These are phyloP conservation scores for Verticillium alfalfae DNA, from an alignment of 2,329 filamentous ascomycete species.

Conservation along the genomic window DNA sequence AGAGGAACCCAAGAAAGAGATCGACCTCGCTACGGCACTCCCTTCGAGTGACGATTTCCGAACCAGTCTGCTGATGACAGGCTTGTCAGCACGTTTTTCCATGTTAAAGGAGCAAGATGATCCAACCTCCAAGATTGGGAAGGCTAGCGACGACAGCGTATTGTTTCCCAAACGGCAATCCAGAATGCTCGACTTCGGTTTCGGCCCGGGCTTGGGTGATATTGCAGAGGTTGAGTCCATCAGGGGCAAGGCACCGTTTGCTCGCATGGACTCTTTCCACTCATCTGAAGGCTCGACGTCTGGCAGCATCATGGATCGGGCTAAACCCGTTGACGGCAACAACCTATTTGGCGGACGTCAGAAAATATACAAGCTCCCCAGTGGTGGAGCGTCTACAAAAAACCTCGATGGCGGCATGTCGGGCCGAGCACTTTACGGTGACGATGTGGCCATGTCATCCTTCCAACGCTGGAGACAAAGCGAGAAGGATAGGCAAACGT, in stretches of 20 bases:
- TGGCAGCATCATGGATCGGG: constrained; percentile 75
- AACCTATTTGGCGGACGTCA: constrained; percentile 91
- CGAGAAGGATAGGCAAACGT: constrained; percentile 49
- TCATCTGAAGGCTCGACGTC: constrained; percentile 59
- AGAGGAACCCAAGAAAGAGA: constrained; percentile 55
- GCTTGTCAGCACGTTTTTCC: constrained; percentile 89
- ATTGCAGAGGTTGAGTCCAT: constrained; percentile 90
- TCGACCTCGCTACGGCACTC: constrained; percentile 70
- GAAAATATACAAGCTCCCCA: constrained; percentile 81
- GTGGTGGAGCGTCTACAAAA: constrained; percentile 16
- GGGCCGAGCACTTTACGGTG: constrained; percentile 72
- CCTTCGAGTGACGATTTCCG: constrained; percentile 86
- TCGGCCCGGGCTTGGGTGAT: constrained; percentile 57
- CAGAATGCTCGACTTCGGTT: constrained; percentile 62
- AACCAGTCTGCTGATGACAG: constrained; percentile 93
- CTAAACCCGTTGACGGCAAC: constrained; percentile 83
- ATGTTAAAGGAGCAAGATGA: constrained; percentile 96
- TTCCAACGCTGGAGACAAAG: constrained; percentile 71
- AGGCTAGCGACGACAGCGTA: constrained; percentile 93
- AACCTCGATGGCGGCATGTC: constrained; percentile 43
- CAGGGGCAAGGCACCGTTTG: constrained; percentile 50
- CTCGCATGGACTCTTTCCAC: constrained; percentile 60
- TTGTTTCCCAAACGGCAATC: constrained; percentile 78
- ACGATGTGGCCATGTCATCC: constrained; percentile 76
- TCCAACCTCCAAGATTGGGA: constrained; percentile 80